These are phyloP conservation scores for Hericium erinaceus DNA, from an alignment of 768 basidiomycete species.

Conservation along the genomic window DNA sequence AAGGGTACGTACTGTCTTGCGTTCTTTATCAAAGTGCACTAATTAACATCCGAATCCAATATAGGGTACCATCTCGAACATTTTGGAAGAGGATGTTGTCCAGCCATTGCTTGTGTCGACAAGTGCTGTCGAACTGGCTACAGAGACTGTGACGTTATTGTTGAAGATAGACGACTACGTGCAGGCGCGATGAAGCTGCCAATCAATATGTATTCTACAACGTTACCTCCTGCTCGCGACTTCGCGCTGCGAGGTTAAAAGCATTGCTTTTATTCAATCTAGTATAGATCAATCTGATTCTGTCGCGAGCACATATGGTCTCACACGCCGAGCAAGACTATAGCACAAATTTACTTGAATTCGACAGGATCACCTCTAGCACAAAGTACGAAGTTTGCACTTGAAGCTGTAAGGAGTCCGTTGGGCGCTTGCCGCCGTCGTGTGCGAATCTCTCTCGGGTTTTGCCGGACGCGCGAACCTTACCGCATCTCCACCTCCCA, in stretches of 20 bases:
- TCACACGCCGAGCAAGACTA: no score
- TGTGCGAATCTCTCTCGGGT: no score
- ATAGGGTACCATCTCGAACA: slow-evolving; percentile 94
- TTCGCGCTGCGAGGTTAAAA: no score
- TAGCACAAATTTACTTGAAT: no score
- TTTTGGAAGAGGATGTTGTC: slow-evolving; percentile 93
- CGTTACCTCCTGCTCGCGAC: no score
- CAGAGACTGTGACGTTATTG: slow-evolving; percentile 94
- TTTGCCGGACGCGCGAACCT: neutral
- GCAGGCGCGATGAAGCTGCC: slow-evolving; percentile 45
- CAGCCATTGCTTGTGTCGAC: slow-evolving; percentile 94
- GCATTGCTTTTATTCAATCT: no score
- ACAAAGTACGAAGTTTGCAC: no score
- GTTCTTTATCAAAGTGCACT: neutral
- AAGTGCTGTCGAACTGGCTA: slow-evolving; percentile 88
- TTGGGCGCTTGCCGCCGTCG: no score
- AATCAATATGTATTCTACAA: neutral
- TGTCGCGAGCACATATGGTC: no score
- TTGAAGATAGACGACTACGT: slow-evolving; percentile 95
- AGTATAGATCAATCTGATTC: no score
- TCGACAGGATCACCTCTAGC: no score
- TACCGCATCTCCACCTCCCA: neutral
- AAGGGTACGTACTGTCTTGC: slow-evolving; percentile 46
- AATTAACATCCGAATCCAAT: neutral
- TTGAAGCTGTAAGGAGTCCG: no score